phyloP scores from a whole-genome alignment of 495 filamentous ascomycete species.

The Articulospora tetracladia region DNA sequence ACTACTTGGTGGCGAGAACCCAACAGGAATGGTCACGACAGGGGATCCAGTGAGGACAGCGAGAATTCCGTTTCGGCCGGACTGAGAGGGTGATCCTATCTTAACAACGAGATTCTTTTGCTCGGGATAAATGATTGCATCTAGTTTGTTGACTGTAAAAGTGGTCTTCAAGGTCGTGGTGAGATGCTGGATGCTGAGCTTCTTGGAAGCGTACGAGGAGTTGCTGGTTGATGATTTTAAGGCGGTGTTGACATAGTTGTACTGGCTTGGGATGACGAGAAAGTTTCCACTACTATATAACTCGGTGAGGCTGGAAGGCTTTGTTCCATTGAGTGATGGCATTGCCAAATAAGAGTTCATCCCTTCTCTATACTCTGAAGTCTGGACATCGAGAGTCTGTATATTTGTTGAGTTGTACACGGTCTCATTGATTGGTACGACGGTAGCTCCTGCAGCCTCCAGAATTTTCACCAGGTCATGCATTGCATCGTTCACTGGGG shows the following conservation, averaged over 20 bases:
- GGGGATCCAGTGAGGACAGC: constrained; percentile 61
- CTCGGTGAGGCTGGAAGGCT: constrained; percentile 38
- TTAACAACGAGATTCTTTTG: constrained; percentile 60
- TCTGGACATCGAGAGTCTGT: constrained; percentile 48
- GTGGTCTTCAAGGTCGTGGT: constrained; percentile 40
- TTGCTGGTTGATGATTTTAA: constrained; percentile 43
- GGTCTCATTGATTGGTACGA: constrained; percentile 44
- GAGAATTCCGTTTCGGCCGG: constrained; percentile 59
- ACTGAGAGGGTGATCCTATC: constrained; percentile 49
- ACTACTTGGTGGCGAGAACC: constrained; percentile 31
- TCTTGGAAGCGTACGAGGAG: constrained; percentile 36
- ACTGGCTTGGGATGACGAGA: constrained; percentile 54
- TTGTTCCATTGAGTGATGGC: constrained; percentile 24
- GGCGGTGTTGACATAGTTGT: constrained; percentile 45
- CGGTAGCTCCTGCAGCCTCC: constrained; percentile 27
- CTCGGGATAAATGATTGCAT: constrained; percentile 62
- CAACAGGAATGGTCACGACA: constrained; percentile 53
- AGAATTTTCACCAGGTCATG: constrained; percentile 29
- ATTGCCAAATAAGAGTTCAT: constrained; percentile 45
- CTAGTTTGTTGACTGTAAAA: constrained; percentile 44
- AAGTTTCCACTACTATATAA: constrained; percentile 42
- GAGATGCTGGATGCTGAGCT: constrained; percentile 42
- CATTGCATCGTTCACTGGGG: constrained; percentile 47
- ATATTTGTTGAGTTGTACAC: constrained; percentile 49
- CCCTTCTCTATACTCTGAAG: constrained; percentile 49